These are phyloP conservation scores for Microthlaspi erraticum DNA, from an alignment of 345 rosid species.

Conservation along the genomic window DNA sequence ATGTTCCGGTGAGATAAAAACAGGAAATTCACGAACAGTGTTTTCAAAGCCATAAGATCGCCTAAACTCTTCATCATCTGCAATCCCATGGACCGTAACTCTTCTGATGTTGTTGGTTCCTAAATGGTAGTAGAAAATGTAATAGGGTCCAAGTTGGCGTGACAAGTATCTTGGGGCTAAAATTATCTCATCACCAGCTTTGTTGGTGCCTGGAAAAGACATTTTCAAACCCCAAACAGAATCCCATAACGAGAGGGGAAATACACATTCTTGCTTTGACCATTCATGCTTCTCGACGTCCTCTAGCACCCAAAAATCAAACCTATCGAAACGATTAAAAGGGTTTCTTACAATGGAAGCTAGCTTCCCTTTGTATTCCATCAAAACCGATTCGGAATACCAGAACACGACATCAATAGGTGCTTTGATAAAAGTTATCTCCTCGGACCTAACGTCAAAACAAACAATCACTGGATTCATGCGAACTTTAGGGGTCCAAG, in stretches of 20 bases:
- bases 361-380: slow-evolving; percentile 10
- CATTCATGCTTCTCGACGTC: slow-evolving; percentile 1
- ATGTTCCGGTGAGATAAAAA: background rate
- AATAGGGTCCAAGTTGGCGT: background rate
- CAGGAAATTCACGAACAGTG: no score
- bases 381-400: background rate
- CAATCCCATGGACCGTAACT: background rate
- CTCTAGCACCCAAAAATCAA: background rate
- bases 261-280: background rate
- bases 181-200: slow-evolving; percentile 31
- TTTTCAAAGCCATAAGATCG: no score
- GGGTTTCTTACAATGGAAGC: background rate
- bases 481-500: background rate
- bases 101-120: slow-evolving; percentile 6
- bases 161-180: background rate
- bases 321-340: background rate
- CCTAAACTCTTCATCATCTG: background rate
- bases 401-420: background rate
- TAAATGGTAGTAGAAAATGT: slow-evolving; percentile 8
- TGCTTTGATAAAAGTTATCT: background rate
- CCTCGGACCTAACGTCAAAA: slow-evolving; percentile 7
- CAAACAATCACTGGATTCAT: slow-evolving; percentile 10
- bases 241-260: background rate
- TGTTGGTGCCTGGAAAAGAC: slow-evolving; percentile 14
- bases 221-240: background rate